Percentiles rank a stretch among this genome's conserved stretches.
These are phyloP conservation scores for Diaporthe longicolla DNA, from an alignment of 2,329 filamentous ascomycete species.

Conservation along the genomic window DNA sequence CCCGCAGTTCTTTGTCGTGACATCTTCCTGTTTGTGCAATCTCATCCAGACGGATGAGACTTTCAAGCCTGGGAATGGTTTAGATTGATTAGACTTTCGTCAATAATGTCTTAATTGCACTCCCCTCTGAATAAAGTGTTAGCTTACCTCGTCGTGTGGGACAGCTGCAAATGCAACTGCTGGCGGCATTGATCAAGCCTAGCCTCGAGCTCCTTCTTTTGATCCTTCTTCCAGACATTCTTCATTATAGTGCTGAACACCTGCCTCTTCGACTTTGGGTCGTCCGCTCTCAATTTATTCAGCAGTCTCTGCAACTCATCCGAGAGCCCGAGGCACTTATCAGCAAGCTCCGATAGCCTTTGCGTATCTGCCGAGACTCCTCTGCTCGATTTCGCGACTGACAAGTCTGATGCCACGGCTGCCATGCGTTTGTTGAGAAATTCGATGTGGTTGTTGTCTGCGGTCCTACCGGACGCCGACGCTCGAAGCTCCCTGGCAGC, in stretches of 20 bases:
- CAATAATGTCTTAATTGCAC: not conserved
- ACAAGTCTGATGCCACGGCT: conserved; percentile 4
- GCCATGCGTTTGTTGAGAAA: conserved; percentile 26
- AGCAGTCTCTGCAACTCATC: conserved; percentile 7
- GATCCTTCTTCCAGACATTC: not conserved
- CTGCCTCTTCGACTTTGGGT: conserved; percentile 53
- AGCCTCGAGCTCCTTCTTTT: conserved; percentile 2
- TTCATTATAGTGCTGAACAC: not conserved
- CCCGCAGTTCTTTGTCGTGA: not conserved
- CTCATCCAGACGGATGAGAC: conserved; percentile 10
- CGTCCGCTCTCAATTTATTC: conserved; percentile 59
- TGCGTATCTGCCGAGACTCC: not conserved
- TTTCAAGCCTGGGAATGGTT: conserved; percentile 1
- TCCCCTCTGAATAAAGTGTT: not conserved
- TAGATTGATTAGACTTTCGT: not conserved
- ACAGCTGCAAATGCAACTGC: conserved; percentile 23
- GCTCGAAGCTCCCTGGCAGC: conserved; percentile 7
- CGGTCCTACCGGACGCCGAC: not conserved
- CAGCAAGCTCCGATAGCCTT: conserved; percentile 1
- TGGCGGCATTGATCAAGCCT: conserved; percentile 30
- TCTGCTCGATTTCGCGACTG: not conserved
- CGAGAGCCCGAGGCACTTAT: conserved; percentile 22
- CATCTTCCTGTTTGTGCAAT: conserved; percentile 24
- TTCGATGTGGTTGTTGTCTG: not conserved
- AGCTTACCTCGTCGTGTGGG: conserved; percentile 8